These are phyloP conservation scores for Sarocladium oryzae DNA, from an alignment of 2,329 filamentous ascomycete species.

Conservation along the genomic window DNA sequence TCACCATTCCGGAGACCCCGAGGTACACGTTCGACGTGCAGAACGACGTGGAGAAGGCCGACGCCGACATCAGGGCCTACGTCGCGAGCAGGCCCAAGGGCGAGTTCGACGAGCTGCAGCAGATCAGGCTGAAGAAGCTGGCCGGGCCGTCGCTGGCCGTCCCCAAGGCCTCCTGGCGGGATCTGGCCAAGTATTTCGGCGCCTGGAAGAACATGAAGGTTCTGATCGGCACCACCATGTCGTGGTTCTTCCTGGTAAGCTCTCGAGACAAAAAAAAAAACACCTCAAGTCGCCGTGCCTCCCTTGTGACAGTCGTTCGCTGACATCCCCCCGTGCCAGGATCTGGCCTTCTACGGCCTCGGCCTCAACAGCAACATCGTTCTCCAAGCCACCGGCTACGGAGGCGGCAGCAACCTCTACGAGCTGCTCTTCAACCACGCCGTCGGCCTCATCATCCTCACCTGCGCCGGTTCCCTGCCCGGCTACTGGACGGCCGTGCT, in stretches of 20 bases:
- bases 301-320: too few species aligned
- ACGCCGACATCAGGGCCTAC: conserved; percentile 62
- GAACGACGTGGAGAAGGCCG: conserved; percentile 68
- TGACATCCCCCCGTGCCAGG: conserved; percentile 33
- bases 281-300: too few species aligned
- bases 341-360: conserved; percentile 63
- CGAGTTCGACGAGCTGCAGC: conserved; percentile 40
- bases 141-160: conserved; percentile 49
- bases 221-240: conserved; percentile 68
- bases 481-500: conserved; percentile 75
- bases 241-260: conserved; percentile 69
- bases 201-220: conserved; percentile 65
- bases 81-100: conserved; percentile 41
- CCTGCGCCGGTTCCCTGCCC: conserved; percentile 70
- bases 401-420: conserved; percentile 57
- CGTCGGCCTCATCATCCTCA: conserved; percentile 69
- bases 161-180: conserved; percentile 63
- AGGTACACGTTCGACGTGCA: conserved; percentile 77
- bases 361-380: conserved; percentile 71
- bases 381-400: conserved; percentile 66
- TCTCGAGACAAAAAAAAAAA: too few species aligned
- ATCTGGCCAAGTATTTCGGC: conserved; percentile 61
- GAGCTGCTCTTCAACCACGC: conserved; percentile 64
- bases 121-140: conserved; percentile 46
- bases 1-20: conserved; percentile 80